A percentile compares a stretch with the other conserved stretches of the same genome.
These are phyloP conservation scores for Ganoderma sinense DNA, from an alignment of 1,284 basidiomycete genomes.

Conservation along the genomic window DNA sequence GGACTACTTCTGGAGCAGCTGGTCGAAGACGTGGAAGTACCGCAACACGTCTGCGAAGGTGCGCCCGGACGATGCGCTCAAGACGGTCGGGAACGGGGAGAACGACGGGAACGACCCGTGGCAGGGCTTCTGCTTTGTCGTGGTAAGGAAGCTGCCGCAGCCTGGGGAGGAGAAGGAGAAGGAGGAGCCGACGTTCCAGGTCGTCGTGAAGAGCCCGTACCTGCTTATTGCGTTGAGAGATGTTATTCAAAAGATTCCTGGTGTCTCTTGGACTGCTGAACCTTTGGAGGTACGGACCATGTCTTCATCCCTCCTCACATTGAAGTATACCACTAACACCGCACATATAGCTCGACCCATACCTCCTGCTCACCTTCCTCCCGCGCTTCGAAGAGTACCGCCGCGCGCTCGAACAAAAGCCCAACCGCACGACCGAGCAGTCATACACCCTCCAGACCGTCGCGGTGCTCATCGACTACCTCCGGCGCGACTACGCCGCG, in stretches of 20 bases:
- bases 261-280: conserved; percentile 63
- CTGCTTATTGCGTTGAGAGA: conserved; percentile 61
- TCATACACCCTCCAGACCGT: conserved; percentile 49
- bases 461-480: conserved; percentile 52
- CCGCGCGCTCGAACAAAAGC: conserved; percentile 46
- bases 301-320: not conserved
- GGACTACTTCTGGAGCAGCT: conserved; percentile 62
- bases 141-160: conserved; percentile 42
- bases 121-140: conserved; percentile 40
- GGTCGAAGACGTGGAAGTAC: conserved; percentile 64
- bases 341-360: conserved; percentile 52
- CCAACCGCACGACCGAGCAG: conserved; percentile 44
- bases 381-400: conserved; percentile 53
- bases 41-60: conserved; percentile 60
- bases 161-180: conserved; percentile 36
- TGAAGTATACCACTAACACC: not conserved
- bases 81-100: conserved; percentile 32
- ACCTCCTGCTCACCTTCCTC: conserved; percentile 59
- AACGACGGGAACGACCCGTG: conserved; percentile 55
- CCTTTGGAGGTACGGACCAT: conserved; percentile 51
- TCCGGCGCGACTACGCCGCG: conserved; percentile 54
- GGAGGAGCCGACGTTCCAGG: conserved; percentile 52
- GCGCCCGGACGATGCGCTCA: conserved; percentile 54
- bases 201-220: conserved; percentile 64
- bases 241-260: conserved; percentile 58